phyloP scores from a whole-genome alignment of 2,329 filamentous ascomycete species.

The Grosmannia huntii region DNA sequence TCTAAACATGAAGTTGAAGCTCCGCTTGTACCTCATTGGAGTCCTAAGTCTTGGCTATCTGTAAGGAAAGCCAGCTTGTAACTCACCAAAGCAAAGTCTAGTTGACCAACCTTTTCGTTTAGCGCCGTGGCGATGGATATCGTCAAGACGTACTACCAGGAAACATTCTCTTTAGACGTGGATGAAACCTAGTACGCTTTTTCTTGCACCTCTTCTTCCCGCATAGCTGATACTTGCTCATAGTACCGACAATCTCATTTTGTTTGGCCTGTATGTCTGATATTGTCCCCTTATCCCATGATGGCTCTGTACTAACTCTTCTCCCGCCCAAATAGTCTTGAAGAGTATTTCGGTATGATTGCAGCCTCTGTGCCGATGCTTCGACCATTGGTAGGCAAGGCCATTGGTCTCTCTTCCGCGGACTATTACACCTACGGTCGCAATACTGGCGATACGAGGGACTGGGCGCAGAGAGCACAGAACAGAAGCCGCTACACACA shows the following conservation, averaged over 20 bases:
- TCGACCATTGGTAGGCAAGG: constrained; percentile 21
- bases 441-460: neutral
- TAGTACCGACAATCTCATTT: constrained; percentile 5
- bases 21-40: constrained; percentile 24
- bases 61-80: constrained; percentile 13
- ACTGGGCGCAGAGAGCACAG: neutral
- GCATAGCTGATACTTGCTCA: neutral
- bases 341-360: constrained; percentile 27
- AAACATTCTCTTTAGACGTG: constrained; percentile 17
- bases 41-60: constrained; percentile 30
- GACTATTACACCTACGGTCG: constrained; percentile 4
- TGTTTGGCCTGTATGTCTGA: constrained; percentile 22
- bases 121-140: constrained; percentile 27
- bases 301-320: constrained; percentile 5
- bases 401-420: constrained; percentile 15
- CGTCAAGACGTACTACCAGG: constrained; percentile 25
- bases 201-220: constrained; percentile 5
- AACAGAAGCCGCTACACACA: neutral
- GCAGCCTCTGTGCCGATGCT: constrained; percentile 26
- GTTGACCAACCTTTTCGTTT: neutral
- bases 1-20: constrained; percentile 25
- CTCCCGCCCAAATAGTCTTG: constrained; percentile 18
- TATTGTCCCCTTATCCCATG: neutral
- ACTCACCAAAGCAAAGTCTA: neutral
- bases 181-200: constrained; percentile 22